Conservation (phyloP, 305 asterid genomes). For the Caryopteris hybrid region DNA sequence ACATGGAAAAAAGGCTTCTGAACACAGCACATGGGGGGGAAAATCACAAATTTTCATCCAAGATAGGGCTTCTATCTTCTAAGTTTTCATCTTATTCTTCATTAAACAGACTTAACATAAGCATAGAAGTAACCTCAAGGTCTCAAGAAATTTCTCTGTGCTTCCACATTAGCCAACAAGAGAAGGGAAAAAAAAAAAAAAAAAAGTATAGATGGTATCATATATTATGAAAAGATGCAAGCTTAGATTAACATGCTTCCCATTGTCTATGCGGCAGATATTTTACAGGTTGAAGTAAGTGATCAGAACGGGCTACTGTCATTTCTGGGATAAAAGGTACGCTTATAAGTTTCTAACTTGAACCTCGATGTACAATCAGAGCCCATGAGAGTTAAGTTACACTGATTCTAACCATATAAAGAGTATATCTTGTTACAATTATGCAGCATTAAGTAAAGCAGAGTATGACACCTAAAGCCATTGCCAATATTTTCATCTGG, state of each 20-base stretch:
- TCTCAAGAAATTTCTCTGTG: neutral
- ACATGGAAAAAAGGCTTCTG: neutral
- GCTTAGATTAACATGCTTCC: neutral
- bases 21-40: neutral
- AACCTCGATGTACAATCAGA: no score
- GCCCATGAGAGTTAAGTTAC: no score
- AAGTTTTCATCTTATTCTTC: neutral
- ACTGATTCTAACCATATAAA: no score
- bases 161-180: neutral
- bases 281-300: neutral
- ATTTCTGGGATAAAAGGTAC: neutral
- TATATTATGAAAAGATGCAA: neutral
- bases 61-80: neutral
- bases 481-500: no score
- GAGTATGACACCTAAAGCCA: no score
- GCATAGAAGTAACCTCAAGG: neutral
- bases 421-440: no score
- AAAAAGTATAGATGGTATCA: neutral
- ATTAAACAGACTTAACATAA: neutral
- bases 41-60: neutral
- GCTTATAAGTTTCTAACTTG: neutral
- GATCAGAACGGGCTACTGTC: neutral
- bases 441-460: no score
- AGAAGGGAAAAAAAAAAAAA: neutral
- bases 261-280: neutral